Evolutionary conservation across 176 grass and related monocot genomes (phyloP).

Genomic region (Tillandsia fasciculata): DNA sequence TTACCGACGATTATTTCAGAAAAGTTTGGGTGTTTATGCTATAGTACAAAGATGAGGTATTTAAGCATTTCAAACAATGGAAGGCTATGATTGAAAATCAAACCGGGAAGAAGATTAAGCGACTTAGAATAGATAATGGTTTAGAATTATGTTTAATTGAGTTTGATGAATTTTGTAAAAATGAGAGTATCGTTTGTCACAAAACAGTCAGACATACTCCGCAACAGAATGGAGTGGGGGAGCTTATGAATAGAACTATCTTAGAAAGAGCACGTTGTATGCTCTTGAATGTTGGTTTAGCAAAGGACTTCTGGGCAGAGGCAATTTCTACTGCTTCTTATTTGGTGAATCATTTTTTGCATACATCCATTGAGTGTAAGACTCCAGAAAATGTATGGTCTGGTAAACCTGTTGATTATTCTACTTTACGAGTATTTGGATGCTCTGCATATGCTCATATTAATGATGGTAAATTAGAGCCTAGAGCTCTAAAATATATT

Average conservation of each 20-base stretch:
- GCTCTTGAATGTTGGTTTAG: constrained; percentile 9
- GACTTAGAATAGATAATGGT: background rate
- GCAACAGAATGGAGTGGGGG: background rate
- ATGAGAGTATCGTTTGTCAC: background rate
- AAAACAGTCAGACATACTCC: no score
- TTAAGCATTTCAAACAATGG: background rate
- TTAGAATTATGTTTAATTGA: background rate
- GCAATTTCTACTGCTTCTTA: background rate
- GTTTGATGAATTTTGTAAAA: background rate
- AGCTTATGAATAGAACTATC: constrained; percentile 20
- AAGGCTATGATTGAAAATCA: background rate
- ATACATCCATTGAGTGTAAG: constrained; percentile 2
- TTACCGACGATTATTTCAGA: background rate
- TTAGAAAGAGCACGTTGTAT: constrained; percentile 15
- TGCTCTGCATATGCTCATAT: background rate
- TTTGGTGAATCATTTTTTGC: no score
- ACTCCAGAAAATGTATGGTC: constrained; percentile 4
- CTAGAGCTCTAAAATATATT: background rate
- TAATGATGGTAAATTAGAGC: no score
- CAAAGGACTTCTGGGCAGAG: background rate
- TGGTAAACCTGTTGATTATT: no score
- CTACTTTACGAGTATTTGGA: background rate
- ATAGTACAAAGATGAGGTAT: background rate
- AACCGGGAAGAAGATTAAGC: background rate
- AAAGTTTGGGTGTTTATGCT: background rate